Base-by-base conservation (phyloP, 257 asterid species). In the Orobanche coerulescens region DNA sequence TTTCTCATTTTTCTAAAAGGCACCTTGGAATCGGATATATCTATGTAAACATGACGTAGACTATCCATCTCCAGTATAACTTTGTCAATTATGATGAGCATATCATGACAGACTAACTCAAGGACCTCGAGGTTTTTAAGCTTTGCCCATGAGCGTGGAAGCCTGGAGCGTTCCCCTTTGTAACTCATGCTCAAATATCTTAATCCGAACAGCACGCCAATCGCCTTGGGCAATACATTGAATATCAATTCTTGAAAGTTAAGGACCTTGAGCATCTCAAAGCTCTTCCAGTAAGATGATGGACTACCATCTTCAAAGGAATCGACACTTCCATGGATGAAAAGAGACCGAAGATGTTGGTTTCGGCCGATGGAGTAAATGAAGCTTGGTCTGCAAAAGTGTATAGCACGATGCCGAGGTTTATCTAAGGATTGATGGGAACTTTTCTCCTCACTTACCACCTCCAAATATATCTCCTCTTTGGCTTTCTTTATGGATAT, bases 41-140 rank as follows among this genome's bases (percentile, higher is more conserved):
- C n/a, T n/a, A n/a, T n/a, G n/a, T n/a, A 26, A 4, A 63, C 28
- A 44, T 68, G 71, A 5, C 28, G 50, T 5, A 73, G 26, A 16
- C 26, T 15, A 0, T 31, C 48, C 51, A 68, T 15, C 47, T 57
- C 58, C 71, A 68, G 58, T n/a, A 68, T 49, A 2, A 68, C 46
- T 58, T 42, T 0, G 78, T 68, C 6, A 58, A 55, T 14, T 22
- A 0, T n/a, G 64, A 25, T 6, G 7, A 39, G 2, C 9, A 2
- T 11, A n/a, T n/a, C n/a, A n/a, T n/a, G n/a, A n/a, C n/a, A n/a
- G n/a, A 49, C 16, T 61, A 68, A 16, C 10, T 59, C 72, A 18
- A 74, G 66, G 19, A 62, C 64, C 52, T 58, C 33, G 3, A 65
- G 57, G 60, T 51, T 51, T 12, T 59, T 53, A 49, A 71, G 51